Conservation (phyloP, 768 basidiomycete species). For the Paxillus involutus region DNA sequence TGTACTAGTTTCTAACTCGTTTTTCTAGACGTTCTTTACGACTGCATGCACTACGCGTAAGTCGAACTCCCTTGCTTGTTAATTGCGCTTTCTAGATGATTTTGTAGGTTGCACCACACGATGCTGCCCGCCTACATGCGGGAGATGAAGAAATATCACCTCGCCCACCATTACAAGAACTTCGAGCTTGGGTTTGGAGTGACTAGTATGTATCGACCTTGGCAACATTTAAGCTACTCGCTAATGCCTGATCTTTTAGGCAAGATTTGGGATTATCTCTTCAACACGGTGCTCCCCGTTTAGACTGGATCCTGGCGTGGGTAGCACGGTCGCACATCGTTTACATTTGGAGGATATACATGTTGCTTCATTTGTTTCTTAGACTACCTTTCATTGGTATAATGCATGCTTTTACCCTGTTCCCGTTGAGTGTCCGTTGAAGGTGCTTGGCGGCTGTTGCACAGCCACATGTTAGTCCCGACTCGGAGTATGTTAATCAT, state of each 20-base stretch:
- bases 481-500: neutral
- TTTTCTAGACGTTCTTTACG: slow-evolving; percentile 71
- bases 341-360: neutral
- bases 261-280: slow-evolving; percentile 94
- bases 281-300: slow-evolving; percentile 76
- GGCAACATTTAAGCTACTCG: neutral
- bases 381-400: slow-evolving; percentile 7
- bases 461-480: neutral
- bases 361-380: slow-evolving; percentile 10
- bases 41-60: slow-evolving; percentile 90
- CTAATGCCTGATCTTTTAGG: slow-evolving; percentile 38
- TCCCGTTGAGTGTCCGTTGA: too few relatives aligned
- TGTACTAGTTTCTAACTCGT: slow-evolving; percentile 4
- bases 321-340: neutral
- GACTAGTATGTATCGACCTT: slow-evolving; percentile 60
- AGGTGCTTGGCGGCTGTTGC: neutral
- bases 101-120: slow-evolving; percentile 74
- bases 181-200: slow-evolving; percentile 97
- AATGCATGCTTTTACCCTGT: slow-evolving; percentile 2
- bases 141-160: slow-evolving; percentile 96
- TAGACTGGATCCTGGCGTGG: slow-evolving; percentile 30
- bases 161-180: slow-evolving; percentile 98
- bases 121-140: slow-evolving; percentile 81
- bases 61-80: slow-evolving; percentile 26
- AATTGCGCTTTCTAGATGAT: slow-evolving; percentile 7